A percentile compares a stretch with the other conserved stretches of the same genome.
These are phyloP conservation scores for Asterophora parasitica DNA, from an alignment of 768 basidiomycete species.

Conservation along the genomic window DNA sequence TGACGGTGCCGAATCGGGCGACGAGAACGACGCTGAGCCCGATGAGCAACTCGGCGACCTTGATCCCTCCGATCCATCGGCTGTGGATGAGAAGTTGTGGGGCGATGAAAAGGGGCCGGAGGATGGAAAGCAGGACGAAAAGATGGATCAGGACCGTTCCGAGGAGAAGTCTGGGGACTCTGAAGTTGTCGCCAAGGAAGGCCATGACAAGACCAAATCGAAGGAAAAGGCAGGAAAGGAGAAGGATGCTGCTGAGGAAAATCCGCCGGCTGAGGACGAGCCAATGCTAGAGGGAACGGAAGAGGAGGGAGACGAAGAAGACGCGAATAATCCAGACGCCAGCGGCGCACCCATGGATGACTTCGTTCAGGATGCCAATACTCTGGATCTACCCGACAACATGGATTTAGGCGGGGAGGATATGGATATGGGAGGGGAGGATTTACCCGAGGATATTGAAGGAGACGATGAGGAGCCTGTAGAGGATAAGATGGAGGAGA, in stretches of 20 bases:
- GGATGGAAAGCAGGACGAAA: constrained; percentile 48
- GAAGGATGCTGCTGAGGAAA: constrained; percentile 22
- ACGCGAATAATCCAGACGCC: constrained; percentile 39
- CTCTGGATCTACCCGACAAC: constrained; percentile 87
- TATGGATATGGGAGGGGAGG: constrained; percentile 27
- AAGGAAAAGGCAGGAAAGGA: constrained; percentile 29
- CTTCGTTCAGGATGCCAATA: constrained; percentile 71
- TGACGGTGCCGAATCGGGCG: constrained; percentile 46
- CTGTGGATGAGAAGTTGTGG: constrained; percentile 97
- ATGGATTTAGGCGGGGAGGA: constrained; percentile 56
- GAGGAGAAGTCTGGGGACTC: constrained; percentile 43
- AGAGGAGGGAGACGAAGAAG: constrained; percentile 35
- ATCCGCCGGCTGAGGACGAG: constrained; percentile 14
- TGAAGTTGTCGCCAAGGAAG: constrained; percentile 81
- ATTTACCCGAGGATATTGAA: constrained; percentile 22
- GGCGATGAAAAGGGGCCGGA: constrained; percentile 71
- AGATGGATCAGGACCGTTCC: constrained; percentile 58
- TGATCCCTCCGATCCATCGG: constrained; percentile 76
- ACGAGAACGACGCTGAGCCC: constrained; percentile 54
- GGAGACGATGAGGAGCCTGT: constrained; percentile 28
- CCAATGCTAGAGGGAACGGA: constrained; percentile 19
- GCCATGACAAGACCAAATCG: constrained; percentile 31
- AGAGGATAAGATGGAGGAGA: constrained; percentile 30
- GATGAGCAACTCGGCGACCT: constrained; percentile 85
- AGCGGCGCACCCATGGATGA: constrained; percentile 73